A percentile compares a stretch with the other conserved stretches of the same genome.
These are phyloP conservation scores for Malus hybrid DNA, from an alignment of 331 rosid genomes.

Conservation along the genomic window DNA sequence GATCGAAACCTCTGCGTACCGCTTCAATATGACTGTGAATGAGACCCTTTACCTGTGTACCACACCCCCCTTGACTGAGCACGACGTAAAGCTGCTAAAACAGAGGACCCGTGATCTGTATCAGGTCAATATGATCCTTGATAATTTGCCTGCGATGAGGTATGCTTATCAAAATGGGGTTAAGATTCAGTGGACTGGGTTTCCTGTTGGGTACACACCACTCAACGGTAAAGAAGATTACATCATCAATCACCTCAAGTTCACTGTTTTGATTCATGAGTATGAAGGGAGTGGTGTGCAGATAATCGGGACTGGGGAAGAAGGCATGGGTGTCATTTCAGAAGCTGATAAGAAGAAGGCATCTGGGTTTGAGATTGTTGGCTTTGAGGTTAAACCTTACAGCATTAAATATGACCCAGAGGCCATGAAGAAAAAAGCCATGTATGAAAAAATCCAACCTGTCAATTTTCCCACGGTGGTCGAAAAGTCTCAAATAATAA, in stretches of 20 bases:
- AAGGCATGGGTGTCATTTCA: conserved; percentile 65
- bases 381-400: conserved; percentile 76
- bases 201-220: conserved; percentile 78
- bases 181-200: conserved; percentile 92
- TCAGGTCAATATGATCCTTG: conserved; percentile 94
- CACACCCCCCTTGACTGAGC: conserved; percentile 45
- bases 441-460: conserved; percentile 25
- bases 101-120: conserved; percentile 88
- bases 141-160: conserved; percentile 90
- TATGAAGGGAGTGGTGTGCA: conserved; percentile 74
- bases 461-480: conserved; percentile 49
- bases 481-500: conserved; percentile 58
- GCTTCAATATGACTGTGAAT: conserved; percentile 62
- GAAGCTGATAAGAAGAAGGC: conserved; percentile 68
- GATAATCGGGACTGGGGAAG: conserved; percentile 86
- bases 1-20: conserved; percentile 75
- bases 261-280: conserved; percentile 80
- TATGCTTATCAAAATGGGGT: conserved; percentile 62
- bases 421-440: conserved; percentile 31
- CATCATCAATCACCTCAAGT: conserved; percentile 80
- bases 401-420: conserved; percentile 57
- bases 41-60: conserved; percentile 78
- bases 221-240: conserved; percentile 53
- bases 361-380: conserved; percentile 82
- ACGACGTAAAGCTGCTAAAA: conserved; percentile 72